These are phyloP conservation scores for Penicillium nucicola DNA, from an alignment of 495 filamentous ascomycete species.

Conservation along the genomic window DNA sequence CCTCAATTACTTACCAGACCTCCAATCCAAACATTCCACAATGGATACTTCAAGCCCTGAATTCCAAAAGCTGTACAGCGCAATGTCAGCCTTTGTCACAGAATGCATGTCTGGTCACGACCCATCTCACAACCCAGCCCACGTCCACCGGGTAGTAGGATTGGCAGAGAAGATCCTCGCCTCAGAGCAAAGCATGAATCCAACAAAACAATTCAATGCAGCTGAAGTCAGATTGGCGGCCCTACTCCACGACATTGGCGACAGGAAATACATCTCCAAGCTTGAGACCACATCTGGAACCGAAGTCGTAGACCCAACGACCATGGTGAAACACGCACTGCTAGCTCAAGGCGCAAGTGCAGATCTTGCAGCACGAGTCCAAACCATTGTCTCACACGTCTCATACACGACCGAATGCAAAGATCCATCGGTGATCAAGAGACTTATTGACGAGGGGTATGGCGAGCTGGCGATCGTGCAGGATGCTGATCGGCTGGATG, in stretches of 20 bases:
- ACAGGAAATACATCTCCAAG: constrained; percentile 68
- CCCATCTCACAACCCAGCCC: constrained; percentile 78
- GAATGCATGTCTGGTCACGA: constrained; percentile 80
- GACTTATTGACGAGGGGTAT: constrained; percentile 49
- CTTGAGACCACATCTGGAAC: background rate
- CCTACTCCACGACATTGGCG: constrained; percentile 83
- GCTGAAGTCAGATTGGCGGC: constrained; percentile 67
- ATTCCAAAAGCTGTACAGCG: constrained; percentile 37
- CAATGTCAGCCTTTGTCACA: constrained; percentile 57
- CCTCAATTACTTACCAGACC: background rate
- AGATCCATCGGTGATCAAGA: constrained; percentile 49
- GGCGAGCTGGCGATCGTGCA: constrained; percentile 84
- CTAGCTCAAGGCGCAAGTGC: constrained; percentile 49
- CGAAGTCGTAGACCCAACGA: constrained; percentile 36
- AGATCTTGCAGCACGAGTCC: constrained; percentile 59
- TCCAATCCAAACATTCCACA: background rate
- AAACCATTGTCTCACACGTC: constrained; percentile 67
- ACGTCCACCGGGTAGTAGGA: constrained; percentile 74
- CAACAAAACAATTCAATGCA: constrained; percentile 40
- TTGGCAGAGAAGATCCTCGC: constrained; percentile 62
- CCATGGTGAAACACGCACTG: constrained; percentile 56
- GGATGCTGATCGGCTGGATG: constrained; percentile 87
- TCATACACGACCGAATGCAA: constrained; percentile 73
- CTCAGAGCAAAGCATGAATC: constrained; percentile 33
- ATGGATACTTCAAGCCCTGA: constrained; percentile 13